A percentile compares a stretch with the other conserved stretches of the same genome.
phyloP scores from a whole-genome alignment of 2,329 filamentous ascomycete genomes.

The Aaosphaeria pasadenensis region DNA sequence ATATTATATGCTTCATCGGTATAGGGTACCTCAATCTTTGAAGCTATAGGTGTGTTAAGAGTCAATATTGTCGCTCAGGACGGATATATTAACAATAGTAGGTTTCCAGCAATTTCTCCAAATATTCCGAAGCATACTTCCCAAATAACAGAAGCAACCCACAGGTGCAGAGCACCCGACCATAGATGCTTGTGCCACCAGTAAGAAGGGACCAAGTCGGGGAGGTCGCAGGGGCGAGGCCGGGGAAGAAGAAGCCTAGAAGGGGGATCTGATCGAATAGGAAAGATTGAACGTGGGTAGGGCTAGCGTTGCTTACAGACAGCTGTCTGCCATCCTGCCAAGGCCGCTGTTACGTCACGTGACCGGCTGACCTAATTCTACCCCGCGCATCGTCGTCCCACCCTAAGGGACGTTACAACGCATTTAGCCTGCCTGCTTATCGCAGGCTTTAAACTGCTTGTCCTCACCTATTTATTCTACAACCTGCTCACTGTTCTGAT shows the following conservation, averaged over 20 bases:
- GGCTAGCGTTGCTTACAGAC: constrained; percentile 2
- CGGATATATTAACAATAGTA: constrained; percentile 9
- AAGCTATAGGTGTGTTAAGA: constrained; percentile 2
- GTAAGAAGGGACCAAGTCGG: constrained; percentile 6
- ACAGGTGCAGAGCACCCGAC: constrained; percentile 5
- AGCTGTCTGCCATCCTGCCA: too few species aligned
- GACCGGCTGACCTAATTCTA: too few species aligned
- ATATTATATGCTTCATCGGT: constrained; percentile 8
- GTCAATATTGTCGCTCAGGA: constrained; percentile 1
- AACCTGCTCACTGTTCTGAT: too few species aligned
- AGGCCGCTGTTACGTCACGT: too few species aligned
- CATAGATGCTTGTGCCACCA: constrained; percentile 5
- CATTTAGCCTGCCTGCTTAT: too few species aligned
- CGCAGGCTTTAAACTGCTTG: too few species aligned
- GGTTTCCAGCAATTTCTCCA: constrained; percentile 7
- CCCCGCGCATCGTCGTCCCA: too few species aligned
- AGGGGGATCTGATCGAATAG: constrained; percentile 6
- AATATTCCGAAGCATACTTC: constrained; percentile 7
- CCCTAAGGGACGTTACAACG: too few species aligned
- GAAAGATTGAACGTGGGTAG: constrained; percentile 5
- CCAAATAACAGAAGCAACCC: constrained; percentile 9
- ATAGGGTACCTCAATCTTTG: constrained; percentile 9
- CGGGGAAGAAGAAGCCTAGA: constrained; percentile 8
- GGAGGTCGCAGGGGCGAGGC: constrained; percentile 7
- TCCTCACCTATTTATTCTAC: too few species aligned